Evolutionary conservation across 179 eudicot genomes (phyloP), one percentile per base, ranked within the genome.

Genomic region (Beta lomatogona): DNA sequence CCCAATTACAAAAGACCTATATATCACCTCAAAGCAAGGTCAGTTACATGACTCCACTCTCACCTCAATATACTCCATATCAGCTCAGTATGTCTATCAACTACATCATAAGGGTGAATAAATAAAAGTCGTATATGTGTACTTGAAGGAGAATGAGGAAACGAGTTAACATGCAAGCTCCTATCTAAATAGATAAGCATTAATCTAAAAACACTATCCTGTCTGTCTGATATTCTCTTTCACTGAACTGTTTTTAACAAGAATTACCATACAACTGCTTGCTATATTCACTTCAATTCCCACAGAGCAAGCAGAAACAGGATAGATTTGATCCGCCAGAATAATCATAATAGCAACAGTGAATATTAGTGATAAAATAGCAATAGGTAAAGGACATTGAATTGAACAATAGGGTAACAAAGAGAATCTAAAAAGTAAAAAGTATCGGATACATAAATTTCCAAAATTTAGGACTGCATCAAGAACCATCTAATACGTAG

Each of bases 11-110:
- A 36, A 11, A 45, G 16, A 14, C 41, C 41, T 36, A 44, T 18
- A 69, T 69, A 64, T 22, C 11, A 64, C 69, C 67, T 63, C 71
- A 67, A 66, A 67, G 50, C 70, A 28, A 1, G 8, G n/a, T 16
- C 21, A 31, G 71, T 67, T 69, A 19, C 4, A 45, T n/a, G 74
- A 18, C 55, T 63, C 67, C 54, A 50, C 41, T 69, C 72, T 73
- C 73, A 73, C 78, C 72, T 73, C 78, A 60, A 53, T 75, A 69
- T 55, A 60, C 63, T 73, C 77, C 70, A 79, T 18, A 61, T 72
- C 72, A 80, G 54, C 41, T 48, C 65, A 80, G 72, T 50, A 50
- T 31, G 50, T 80, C 21, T 73, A 67, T 61, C 76, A 80, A 72
- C 76, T 45, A 79, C 46, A 55, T 72, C 71, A 58, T 59, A 58